Evolutionary conservation across 2,329 filamentous ascomycete genomes (phyloP), one percentile per base, ranked within the genome.

Genomic region (Ophiostoma perfectum): DNA sequence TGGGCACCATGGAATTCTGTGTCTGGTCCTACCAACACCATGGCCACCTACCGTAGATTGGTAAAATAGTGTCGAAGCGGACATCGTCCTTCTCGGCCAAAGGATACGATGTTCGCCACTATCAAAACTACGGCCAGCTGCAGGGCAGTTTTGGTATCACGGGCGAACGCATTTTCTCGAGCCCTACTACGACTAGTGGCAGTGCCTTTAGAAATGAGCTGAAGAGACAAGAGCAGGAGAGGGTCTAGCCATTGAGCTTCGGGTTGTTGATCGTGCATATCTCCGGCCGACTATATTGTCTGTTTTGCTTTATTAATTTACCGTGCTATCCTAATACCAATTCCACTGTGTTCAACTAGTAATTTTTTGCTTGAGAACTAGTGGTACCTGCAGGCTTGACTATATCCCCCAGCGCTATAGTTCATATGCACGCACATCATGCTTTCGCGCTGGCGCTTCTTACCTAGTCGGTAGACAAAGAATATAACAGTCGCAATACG

Each of bases 401-500:
- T 18, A 55, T 55, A 12, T 55, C 49, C n/a, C 18, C 49, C 49
- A 68, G 66, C 2, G 66, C 66, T 66, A 70, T 70, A 4, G 67
- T 68, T 70, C 69, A 66, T 68, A 42, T 70, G 69, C 39, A 58
- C 64, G n/a, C 69, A 66, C 69, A 68, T 68, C 64, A 70, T 58
- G 12, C 9, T 36, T 45, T 49, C 14, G 5, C 66, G 69, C 64
- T 68, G 55, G 60, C 68, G 55, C 60, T 65, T 68, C 64, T 67
- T 67, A 27, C 69, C 69, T 41, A 70, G 69, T 2, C 69, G 69
- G 64, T 70, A 70, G 16, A 65, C 38, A 6, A 66, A 66, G 52
- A 52, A 68, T 71, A 4, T 72, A 0, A 16, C 49, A 4, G 49
- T 18, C 6, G 18, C 49, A 11, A 55, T 55, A 0, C 18, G 49